Conservation (phyloP, 2,329 filamentous ascomycete genomes). For the Trichoderma sp. region DNA sequence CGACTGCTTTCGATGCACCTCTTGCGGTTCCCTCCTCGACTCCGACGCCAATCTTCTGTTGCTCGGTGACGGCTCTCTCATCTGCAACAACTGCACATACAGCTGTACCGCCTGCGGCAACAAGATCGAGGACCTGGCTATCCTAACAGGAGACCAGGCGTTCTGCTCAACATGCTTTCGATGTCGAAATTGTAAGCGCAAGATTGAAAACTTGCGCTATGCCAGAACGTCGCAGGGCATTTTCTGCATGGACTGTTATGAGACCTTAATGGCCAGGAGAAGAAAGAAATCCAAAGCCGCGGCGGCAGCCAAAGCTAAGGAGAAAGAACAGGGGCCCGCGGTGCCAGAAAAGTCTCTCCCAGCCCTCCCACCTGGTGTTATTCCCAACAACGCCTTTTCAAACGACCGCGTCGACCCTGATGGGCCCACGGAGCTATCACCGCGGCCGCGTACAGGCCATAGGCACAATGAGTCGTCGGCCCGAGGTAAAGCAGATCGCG, state of each 20-base stretch:
- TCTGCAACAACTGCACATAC: slow-evolving; percentile 99
- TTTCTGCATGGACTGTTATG: slow-evolving; percentile 99
- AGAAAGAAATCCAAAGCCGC: slow-evolving; percentile 81
- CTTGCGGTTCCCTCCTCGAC: slow-evolving; percentile 92
- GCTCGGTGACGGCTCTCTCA: slow-evolving; percentile 94
- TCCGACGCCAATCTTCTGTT: slow-evolving; percentile 97
- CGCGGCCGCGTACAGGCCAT: slow-evolving; percentile 59
- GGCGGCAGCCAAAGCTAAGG: slow-evolving; percentile 60
- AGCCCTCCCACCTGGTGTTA: slow-evolving; percentile 79
- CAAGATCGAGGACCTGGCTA: slow-evolving; percentile 98
- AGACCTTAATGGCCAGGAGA: slow-evolving; percentile 90
- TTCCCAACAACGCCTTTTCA: slow-evolving; percentile 65
- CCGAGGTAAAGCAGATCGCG: slow-evolving; percentile 58
- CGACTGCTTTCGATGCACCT: slow-evolving; percentile 97
- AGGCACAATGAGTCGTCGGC: slow-evolving; percentile 59
- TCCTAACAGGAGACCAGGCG: slow-evolving; percentile 95
- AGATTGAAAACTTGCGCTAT: slow-evolving; percentile 98
- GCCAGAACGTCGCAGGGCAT: slow-evolving; percentile 97
- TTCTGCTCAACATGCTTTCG: slow-evolving; percentile 97
- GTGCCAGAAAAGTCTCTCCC: slow-evolving; percentile 91
- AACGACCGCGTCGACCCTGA: slow-evolving; percentile 57
- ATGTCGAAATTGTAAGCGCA: slow-evolving; percentile 96
- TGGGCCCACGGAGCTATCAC: slow-evolving; percentile 72
- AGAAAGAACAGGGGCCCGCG: slow-evolving; percentile 67
- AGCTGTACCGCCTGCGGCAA: slow-evolving; percentile 95